A percentile compares a stretch with the other conserved stretches of the same genome.
Conservation (phyloP, 495 filamentous ascomycete genomes). For the Beverwykella pulmonaria region DNA sequence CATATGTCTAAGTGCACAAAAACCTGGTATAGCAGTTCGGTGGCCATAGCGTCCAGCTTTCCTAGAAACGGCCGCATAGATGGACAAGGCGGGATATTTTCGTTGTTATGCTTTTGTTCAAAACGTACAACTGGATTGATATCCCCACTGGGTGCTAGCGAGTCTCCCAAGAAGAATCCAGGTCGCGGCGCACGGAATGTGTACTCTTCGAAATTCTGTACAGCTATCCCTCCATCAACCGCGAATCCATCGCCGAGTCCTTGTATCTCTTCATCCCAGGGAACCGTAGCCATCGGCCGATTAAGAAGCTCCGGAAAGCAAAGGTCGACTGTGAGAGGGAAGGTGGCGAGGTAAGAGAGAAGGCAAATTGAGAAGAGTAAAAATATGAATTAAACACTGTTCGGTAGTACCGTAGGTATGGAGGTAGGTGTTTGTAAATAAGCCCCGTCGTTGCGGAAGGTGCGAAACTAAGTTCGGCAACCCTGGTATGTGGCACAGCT, state of each 20-base stretch:
- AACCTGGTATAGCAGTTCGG: constrained; percentile 9
- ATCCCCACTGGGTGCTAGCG: neutral
- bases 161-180: constrained; percentile 6
- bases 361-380: too few relatives aligned
- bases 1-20: constrained; percentile 5
- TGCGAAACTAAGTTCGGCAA: too few relatives aligned
- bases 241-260: constrained; percentile 6
- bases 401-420: too few relatives aligned
- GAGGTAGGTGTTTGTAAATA: too few relatives aligned
- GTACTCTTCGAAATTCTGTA: constrained; percentile 12
- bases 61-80: neutral
- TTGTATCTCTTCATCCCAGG: neutral
- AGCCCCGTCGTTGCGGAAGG: too few relatives aligned
- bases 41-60: neutral
- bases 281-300: neutral
- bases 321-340: too few relatives aligned
- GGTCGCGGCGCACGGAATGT: constrained; percentile 13
- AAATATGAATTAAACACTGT: too few relatives aligned
- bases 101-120: neutral
- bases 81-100: constrained; percentile 6
- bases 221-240: neutral
- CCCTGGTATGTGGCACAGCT: too few relatives aligned
- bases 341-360: too few relatives aligned
- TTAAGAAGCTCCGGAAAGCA: too few relatives aligned
- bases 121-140: neutral